Conservation (phyloP, 331 rosid species). For the Arachis monticola region DNA sequence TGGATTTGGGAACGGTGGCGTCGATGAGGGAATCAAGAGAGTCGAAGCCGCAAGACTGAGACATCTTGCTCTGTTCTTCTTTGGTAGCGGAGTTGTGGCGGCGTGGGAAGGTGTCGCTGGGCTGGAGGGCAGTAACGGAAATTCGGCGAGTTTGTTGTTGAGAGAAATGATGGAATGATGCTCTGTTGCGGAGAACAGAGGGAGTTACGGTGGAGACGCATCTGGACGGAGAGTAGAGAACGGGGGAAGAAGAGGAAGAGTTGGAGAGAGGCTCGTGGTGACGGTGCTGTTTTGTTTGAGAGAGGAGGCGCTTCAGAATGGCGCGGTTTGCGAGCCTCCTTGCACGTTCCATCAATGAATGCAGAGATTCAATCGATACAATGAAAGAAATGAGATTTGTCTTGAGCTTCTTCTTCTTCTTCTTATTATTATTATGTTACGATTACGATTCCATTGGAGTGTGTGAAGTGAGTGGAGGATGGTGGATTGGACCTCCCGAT, state of each 20-base stretch:
- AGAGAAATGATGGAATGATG: slow-evolving; percentile 44
- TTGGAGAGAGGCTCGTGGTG: slow-evolving; percentile 38
- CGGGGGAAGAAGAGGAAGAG: slow-evolving; percentile 51
- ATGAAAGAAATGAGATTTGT: slow-evolving; percentile 39
- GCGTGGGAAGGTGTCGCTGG: slow-evolving; percentile 81
- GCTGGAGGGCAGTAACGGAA: slow-evolving; percentile 74
- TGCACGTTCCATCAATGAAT: slow-evolving; percentile 79
- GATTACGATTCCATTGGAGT: slow-evolving; percentile 47
- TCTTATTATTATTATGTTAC: neutral
- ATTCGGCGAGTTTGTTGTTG: slow-evolving; percentile 60
- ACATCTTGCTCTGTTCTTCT: slow-evolving; percentile 77
- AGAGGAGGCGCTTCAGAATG: slow-evolving; percentile 72
- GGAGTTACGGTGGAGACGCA: slow-evolving; percentile 70
- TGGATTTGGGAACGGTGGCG: slow-evolving; percentile 90
- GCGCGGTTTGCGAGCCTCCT: slow-evolving; percentile 86
- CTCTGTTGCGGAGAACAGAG: slow-evolving; percentile 42
- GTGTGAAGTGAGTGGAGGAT: slow-evolving; percentile 38
- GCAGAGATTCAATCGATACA: no score
- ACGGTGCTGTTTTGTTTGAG: slow-evolving; percentile 69
- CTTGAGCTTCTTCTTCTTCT: no score
- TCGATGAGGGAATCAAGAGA: slow-evolving; percentile 71
- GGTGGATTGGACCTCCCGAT: slow-evolving; percentile 43
- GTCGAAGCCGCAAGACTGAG: slow-evolving; percentile 59
- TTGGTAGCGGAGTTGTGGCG: slow-evolving; percentile 96
- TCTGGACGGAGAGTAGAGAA: slow-evolving; percentile 61